Percentiles rank a stretch among this genome's conserved stretches.
These are phyloP conservation scores for Solanum pinnatisectum DNA, from an alignment of 257 asterid genomes.

Conservation along the genomic window DNA sequence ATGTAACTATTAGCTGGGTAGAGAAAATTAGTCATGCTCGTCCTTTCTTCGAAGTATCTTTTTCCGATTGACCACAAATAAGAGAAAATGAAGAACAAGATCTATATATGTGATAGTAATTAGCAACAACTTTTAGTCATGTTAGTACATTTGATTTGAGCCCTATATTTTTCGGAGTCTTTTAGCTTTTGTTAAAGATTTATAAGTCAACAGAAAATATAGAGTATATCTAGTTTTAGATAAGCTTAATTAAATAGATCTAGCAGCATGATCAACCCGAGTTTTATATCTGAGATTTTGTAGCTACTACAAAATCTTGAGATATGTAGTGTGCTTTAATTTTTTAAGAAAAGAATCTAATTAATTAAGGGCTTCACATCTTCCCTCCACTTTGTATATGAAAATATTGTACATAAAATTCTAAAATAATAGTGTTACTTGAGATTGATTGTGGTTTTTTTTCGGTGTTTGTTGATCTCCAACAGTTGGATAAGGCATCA, in stretches of 20 bases:
- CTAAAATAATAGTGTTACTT: background rate
- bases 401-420: background rate
- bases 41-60: background rate
- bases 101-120: background rate
- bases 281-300: background rate
- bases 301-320: background rate
- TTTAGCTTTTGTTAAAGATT: background rate
- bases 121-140: background rate
- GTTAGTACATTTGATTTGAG: background rate
- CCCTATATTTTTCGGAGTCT: background rate
- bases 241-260: background rate
- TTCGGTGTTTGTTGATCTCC: background rate
- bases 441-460: background rate
- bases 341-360: background rate
- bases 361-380: background rate
- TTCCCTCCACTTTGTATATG: background rate
- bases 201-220: background rate
- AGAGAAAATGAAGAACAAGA: no score
- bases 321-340: background rate
- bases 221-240: background rate
- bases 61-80: no score
- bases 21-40: background rate
- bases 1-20: background rate
- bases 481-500: conserved; percentile 8
- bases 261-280: background rate